phyloP scores from a whole-genome alignment of 139 green algal genomes.

The Mesotaenium endlicherianum region DNA sequence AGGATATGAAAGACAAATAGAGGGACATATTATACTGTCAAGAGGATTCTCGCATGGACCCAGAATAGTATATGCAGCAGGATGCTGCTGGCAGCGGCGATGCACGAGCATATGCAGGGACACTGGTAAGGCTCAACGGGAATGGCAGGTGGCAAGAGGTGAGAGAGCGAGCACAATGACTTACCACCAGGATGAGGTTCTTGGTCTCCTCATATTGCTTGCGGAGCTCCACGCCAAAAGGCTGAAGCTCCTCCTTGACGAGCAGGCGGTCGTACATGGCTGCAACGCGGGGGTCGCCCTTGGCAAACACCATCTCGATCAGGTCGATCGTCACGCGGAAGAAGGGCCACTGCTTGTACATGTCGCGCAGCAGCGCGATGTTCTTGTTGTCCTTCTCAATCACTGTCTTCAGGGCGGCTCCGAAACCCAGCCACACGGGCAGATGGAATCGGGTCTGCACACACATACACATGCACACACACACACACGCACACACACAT shows the following conservation, averaged over 20 bases:
- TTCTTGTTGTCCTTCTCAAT: slow-evolving; percentile 57
- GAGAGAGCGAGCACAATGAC: too few species aligned
- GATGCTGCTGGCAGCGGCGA: too few species aligned
- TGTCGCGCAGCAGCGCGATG: slow-evolving; percentile 68
- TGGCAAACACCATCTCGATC: slow-evolving; percentile 60
- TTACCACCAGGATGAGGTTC: slow-evolving; percentile 27
- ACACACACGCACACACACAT: too few species aligned
- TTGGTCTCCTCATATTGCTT: slow-evolving; percentile 33
- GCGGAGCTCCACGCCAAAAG: slow-evolving; percentile 47
- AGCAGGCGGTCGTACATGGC: slow-evolving; percentile 48
- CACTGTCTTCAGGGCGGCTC: slow-evolving; percentile 73
- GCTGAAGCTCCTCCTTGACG: slow-evolving; percentile 17
- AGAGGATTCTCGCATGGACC: too few species aligned
- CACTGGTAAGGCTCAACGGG: too few species aligned
- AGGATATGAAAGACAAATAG: too few species aligned
- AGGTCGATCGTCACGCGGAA: slow-evolving; percentile 75
- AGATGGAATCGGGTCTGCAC: slow-evolving; percentile 88
- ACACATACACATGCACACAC: neutral
- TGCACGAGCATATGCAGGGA: too few species aligned
- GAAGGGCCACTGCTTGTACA: slow-evolving; percentile 97
- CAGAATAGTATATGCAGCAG: too few species aligned
- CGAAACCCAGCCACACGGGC: slow-evolving; percentile 93
- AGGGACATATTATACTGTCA: too few species aligned
- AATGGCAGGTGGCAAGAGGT: too few species aligned
- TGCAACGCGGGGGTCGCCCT: slow-evolving; percentile 51